Evolutionary conservation across 148 eudicot genomes (phyloP), one percentile per base, ranked within the genome.

Genomic region (Hydrangea macrophylla): DNA sequence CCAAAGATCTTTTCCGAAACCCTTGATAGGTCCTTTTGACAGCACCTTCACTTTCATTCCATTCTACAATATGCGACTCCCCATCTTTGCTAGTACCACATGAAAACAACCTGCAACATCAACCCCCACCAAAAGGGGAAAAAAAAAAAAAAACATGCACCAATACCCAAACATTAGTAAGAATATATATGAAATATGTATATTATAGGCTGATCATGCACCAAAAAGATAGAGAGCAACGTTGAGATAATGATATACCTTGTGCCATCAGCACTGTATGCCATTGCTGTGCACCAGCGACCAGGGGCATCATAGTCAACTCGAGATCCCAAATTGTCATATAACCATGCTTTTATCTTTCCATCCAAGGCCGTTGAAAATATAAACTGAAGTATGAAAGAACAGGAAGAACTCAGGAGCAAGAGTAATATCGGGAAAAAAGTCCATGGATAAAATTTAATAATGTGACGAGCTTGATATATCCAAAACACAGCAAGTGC

Each of bases 11-110:
- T 70, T 90, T 90, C 37, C 90, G 73, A 31, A 89, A 85, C 35
- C 96, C 96, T 61, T 62, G 81, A 72, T 90, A 92, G 45, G 84
- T 88, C 81, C 96, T 86, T 70, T 82, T 80, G 67, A 90, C 84
- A 55, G 87, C 84, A 40, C 93, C 93, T 81, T 92, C 98, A 78
- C 88, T 87, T 69, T 90, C 93, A 76, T 90, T 92, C 98, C 98
- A 92, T 80, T 92, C 98, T 68, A 88, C 93, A 64, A 92, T 79
- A 75, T 85, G 87, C 26, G 96, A 88, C 55, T 87, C 96, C 50
- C 93, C 96, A 0, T 90, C 88, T 75, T 88, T 84, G 77, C 92
- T 90, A 8, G 96, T 90, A 51, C 96, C 96, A 75, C 98, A 92
- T 65, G 96, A 85, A 50, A 92, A 92, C 51, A 92, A 79, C 79